These are phyloP conservation scores for Penicillium ucsense DNA, from an alignment of 495 filamentous ascomycete genomes.

Conservation along the genomic window DNA sequence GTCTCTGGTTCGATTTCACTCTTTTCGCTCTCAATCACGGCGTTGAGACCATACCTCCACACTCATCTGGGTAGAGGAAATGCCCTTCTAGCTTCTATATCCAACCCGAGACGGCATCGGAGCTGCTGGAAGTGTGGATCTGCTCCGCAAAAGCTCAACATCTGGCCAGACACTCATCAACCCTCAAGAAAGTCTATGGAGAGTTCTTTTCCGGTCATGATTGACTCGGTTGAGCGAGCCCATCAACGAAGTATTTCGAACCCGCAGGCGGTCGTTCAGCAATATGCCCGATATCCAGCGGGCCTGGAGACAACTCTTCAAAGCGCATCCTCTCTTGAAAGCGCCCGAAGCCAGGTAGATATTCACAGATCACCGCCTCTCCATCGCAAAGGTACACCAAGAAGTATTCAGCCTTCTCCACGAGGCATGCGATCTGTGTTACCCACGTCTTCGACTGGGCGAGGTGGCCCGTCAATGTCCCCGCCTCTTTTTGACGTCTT, in stretches of 20 bases:
- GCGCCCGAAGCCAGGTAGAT: conserved; percentile 30
- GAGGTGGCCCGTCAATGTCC: conserved; percentile 32
- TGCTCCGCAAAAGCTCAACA: background rate
- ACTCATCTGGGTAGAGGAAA: no score
- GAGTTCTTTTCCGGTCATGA: conserved; percentile 21
- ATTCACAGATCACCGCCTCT: conserved; percentile 30
- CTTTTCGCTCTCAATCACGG: background rate
- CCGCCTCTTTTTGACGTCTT: conserved; percentile 30
- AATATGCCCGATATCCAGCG: conserved; percentile 36
- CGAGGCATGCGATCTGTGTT: conserved; percentile 24
- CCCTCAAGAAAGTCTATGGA: conserved; percentile 18
- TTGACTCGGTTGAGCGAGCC: conserved; percentile 22
- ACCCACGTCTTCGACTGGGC: conserved; percentile 20
- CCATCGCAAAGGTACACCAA: conserved; percentile 35
- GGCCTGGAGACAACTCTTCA: conserved; percentile 30
- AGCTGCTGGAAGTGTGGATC: no score
- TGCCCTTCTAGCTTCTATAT: no score
- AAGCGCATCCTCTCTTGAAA: conserved; percentile 36
- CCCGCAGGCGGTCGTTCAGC: conserved; percentile 32
- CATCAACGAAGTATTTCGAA: conserved; percentile 21
- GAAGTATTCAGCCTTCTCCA: conserved; percentile 36
- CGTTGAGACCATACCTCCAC: no score
- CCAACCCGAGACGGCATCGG: no score
- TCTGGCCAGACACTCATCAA: conserved; percentile 1
- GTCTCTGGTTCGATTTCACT: background rate